Evolutionary conservation across 129 eudicot species (phyloP), one percentile per base, ranked within the genome.

Genomic region (Calendula officinalis): DNA sequence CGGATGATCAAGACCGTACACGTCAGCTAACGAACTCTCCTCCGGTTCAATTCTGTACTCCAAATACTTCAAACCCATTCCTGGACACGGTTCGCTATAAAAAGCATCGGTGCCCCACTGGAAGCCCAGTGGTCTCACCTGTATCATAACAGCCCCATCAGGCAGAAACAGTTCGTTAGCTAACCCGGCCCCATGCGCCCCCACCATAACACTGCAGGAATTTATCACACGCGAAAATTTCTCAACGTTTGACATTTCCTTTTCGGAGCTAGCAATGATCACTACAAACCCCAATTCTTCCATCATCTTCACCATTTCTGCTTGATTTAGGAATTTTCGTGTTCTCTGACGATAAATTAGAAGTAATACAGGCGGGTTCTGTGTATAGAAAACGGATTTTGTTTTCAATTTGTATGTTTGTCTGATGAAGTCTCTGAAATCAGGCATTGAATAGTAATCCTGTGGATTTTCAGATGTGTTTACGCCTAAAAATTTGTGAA

Each of bases 111-210:
- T 56, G 0, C 83, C 71, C 84, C 84, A 87, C 12, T 84, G 82
- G 1, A 84, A 71, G 38, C 90, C 94, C 6, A 84, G 14, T 33
- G 85, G 83, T 56, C 80, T 84, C 46, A 83, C 81, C 55, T 87
- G 95, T 36, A 83, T 68, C 75, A 79, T 62, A 42, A 79, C 86
- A 1, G 75, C 85, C 7, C 91, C 88, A n/a, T 54, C 58, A 0
- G 83, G 91, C 61, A 87, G 56, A 65, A 84, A 87, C 8, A 87
- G 2, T 17, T 73, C 79, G 48, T 87, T 68, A 0, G 88, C 82
- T 14, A 87, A 56, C 46, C 95, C 91, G 8, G 95, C 95, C 3
- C 91, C 91, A 66, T 87, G 95, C 4, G 76, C 83, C 51, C 95
- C 88, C 3, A 87, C 77, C 74, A 87, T 44, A 4, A 87, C 85